These are phyloP conservation scores for Lolium rigidum DNA, from an alignment of 176 grass and related monocot species.

Conservation along the genomic window DNA sequence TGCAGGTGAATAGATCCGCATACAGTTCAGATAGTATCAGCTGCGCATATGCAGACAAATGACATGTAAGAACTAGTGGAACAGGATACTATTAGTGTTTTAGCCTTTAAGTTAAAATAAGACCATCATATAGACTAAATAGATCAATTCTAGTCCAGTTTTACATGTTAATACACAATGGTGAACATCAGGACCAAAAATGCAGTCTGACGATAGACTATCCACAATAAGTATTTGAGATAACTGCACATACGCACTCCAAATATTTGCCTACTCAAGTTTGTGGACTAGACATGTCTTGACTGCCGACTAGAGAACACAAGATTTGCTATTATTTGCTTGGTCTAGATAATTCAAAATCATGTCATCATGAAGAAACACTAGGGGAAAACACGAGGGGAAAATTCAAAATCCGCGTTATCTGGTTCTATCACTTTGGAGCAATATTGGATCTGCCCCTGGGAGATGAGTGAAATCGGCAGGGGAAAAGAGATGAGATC, in stretches of 20 bases:
- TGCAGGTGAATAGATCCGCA: conserved; percentile 56
- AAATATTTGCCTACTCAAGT: too few relatives aligned
- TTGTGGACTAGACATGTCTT: background rate
- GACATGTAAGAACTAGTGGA: background rate
- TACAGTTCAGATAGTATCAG: conserved; percentile 11
- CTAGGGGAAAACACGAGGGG: too few relatives aligned
- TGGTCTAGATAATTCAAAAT: background rate
- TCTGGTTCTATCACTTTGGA: too few relatives aligned
- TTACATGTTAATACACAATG: background rate
- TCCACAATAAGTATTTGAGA: background rate
- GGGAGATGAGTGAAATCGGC: too few relatives aligned
- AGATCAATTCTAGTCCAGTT: background rate
- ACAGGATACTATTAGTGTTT: background rate
- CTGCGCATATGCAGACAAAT: conserved; percentile 23
- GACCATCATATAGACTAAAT: background rate
- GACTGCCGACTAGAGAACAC: background rate
- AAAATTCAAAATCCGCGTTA: too few relatives aligned
- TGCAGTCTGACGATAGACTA: background rate
- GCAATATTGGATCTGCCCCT: too few relatives aligned
- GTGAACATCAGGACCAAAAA: background rate
- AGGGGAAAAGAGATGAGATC: too few relatives aligned
- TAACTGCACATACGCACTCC: too few relatives aligned
- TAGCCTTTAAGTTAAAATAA: background rate
- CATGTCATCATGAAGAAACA: background rate
- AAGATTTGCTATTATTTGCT: background rate